These are phyloP conservation scores for Aspergillus hiratsukae DNA, from an alignment of 2,329 filamentous ascomycete genomes.

Conservation along the genomic window DNA sequence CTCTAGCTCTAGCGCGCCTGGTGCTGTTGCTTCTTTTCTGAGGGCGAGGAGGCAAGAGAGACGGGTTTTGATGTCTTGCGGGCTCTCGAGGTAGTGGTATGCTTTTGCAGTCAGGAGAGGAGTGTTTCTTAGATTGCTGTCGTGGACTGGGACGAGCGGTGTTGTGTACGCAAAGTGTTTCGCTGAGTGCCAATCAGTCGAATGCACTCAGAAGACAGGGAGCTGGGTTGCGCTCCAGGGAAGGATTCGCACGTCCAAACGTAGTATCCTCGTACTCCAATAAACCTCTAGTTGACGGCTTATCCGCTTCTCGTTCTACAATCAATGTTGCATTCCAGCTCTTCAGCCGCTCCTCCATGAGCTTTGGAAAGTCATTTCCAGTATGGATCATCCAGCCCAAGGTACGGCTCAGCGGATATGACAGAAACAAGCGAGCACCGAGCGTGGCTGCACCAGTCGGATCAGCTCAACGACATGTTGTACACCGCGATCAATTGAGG, in stretches of 20 bases:
- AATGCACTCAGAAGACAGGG: conserved; percentile 7
- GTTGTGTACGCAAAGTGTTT: conserved; percentile 22
- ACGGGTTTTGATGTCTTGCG: conserved; percentile 10
- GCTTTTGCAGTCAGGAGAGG: conserved; percentile 8
- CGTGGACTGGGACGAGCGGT: conserved; percentile 12
- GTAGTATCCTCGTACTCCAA: conserved; percentile 25
- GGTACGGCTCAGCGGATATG: conserved; percentile 7
- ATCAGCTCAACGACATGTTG: neutral
- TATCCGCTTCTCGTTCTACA: conserved; percentile 6
- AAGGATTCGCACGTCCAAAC: conserved; percentile 21
- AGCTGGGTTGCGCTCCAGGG: no score
- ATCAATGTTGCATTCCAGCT: conserved; percentile 15
- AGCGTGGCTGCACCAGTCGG: conserved; percentile 14
- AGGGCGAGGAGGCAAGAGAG: conserved; percentile 14
- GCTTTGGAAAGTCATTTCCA: conserved; percentile 22
- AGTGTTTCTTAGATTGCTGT: conserved; percentile 4
- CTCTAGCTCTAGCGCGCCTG: conserved; percentile 2
- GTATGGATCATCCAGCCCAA: conserved; percentile 21
- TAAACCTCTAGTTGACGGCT: conserved; percentile 20
- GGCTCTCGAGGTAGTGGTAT: conserved; percentile 18
- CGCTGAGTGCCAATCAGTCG: conserved; percentile 8
- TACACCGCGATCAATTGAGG: neutral
- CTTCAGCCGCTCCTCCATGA: conserved; percentile 7
- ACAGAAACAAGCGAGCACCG: conserved; percentile 24
- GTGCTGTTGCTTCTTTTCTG: conserved; percentile 1